Evolutionary conservation across 75 land plant species (phyloP).

Genomic region (Sequoia sempervirens): DNA sequence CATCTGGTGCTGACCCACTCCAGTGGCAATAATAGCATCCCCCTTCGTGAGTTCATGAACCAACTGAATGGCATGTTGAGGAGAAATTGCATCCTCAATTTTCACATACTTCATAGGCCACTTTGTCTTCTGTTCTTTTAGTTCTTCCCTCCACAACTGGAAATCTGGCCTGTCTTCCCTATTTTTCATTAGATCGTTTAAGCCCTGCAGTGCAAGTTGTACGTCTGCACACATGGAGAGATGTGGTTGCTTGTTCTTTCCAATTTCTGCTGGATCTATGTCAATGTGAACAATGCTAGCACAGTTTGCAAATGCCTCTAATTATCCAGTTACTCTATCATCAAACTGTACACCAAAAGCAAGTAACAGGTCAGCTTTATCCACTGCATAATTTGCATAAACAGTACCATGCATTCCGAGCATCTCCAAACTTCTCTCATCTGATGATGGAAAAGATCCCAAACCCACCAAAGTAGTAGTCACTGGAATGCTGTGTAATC

Average conservation of each 20-base stretch:
- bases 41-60: conserved; percentile 75
- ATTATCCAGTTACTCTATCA: conserved; percentile 95
- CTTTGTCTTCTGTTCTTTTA: conserved; percentile 64
- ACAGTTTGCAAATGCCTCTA: conserved; percentile 85
- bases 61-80: conserved; percentile 82
- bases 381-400: conserved; percentile 89
- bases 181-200: conserved; percentile 47
- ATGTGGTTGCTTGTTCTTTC: conserved; percentile 96
- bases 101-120: conserved; percentile 63
- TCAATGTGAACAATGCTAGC: conserved; percentile 96
- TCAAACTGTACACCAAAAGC: conserved; percentile 96
- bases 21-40: conserved; percentile 73
- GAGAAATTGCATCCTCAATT: conserved; percentile 72
- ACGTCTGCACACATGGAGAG: conserved; percentile 84
- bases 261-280: conserved; percentile 94
- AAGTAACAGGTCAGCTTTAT: conserved; percentile 69
- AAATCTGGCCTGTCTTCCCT: conserved; percentile 43
- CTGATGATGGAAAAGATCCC: conserved; percentile 60
- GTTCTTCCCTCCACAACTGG: conserved; percentile 63
- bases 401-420: conserved; percentile 97
- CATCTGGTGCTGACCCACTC: conserved; percentile 98
- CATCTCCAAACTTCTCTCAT: conserved; percentile 64
- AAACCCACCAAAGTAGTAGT: conserved; percentile 91
- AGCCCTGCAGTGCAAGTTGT: conserved; percentile 53
- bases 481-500: conserved; percentile 78